Evolutionary conservation across 768 basidiomycete genomes (phyloP), one percentile per base, ranked within the genome.

Genomic region (Lepiota venenata): DNA sequence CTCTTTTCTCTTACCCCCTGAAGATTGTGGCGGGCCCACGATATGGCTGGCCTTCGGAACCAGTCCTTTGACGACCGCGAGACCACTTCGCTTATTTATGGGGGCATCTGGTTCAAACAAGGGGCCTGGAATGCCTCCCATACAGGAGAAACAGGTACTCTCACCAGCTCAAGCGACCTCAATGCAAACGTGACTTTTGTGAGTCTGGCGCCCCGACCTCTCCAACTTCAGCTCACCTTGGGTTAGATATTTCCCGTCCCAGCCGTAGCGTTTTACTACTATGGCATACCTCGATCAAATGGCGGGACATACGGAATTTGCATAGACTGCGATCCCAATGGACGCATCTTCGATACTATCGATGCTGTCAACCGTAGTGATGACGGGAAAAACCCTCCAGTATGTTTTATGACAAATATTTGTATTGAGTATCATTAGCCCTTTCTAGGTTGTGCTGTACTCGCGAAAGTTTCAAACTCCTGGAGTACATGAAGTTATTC

Each of bases 121-220:
- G 69, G 67, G 1, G 60, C 61, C 5, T 70, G 57, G 57, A 68
- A 66, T 48, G 66, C 69, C 4, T 62, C 58, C 2, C 64, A 57
- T n/a, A 58, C 62, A 21, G 66, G 65, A 4, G 14, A 63, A 35
- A 65, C 60, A 1, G 69, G 69, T 5, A 69, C 68, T 0, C 54
- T 71, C 11, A 56, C 62, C 2, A 60, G 63, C 9, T 64, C 67
- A 5, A 56, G 58, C 11, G 59, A 64, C 35, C n/a, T 50, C 3
- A 62, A 60, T 38, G 67, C 64, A 2, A 69, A 61, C 57, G 63
- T 69, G 0, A 67, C 66, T 6, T 69, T 71, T 40, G 67, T 70
- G 12, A 50, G 68, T 60, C 21, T 41, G 37, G 27, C 20, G 12
- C 6, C 15, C 47, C 45, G 14, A 16, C 37, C 40, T 40, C 21